Conservation (phyloP, 2,329 filamentous ascomycete genomes). For the Cladophialophora chaetospira region DNA sequence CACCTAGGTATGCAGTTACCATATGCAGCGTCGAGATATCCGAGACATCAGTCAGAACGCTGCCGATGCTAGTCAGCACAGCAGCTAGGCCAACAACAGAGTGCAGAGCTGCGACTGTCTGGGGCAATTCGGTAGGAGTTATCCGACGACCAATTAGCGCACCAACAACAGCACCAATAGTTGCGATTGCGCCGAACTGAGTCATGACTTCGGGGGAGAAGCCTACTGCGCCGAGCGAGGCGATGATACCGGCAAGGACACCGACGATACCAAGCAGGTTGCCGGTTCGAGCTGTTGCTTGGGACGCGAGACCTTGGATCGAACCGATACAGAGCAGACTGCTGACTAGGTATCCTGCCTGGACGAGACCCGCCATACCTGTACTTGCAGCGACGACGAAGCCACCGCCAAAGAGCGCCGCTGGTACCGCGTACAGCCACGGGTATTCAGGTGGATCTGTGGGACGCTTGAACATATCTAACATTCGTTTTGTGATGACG, state of each 20-base stretch:
- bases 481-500: slow-evolving; percentile 88
- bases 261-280: slow-evolving; percentile 86
- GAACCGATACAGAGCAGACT: slow-evolving; percentile 81
- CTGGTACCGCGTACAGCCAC: slow-evolving; percentile 81
- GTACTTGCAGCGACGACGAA: slow-evolving; percentile 78
- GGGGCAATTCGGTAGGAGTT: slow-evolving; percentile 82
- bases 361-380: slow-evolving; percentile 79
- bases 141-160: slow-evolving; percentile 77
- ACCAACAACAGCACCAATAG: slow-evolving; percentile 67
- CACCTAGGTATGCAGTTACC: slow-evolving; percentile 82
- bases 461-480: slow-evolving; percentile 85
- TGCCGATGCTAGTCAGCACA: slow-evolving; percentile 84
- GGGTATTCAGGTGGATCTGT: slow-evolving; percentile 87
- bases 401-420: slow-evolving; percentile 74
- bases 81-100: slow-evolving; percentile 88
- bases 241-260: slow-evolving; percentile 78
- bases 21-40: slow-evolving; percentile 75
- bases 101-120: slow-evolving; percentile 85
- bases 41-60: slow-evolving; percentile 71
- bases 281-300: slow-evolving; percentile 78
- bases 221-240: slow-evolving; percentile 77
- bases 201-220: slow-evolving; percentile 76
- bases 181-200: slow-evolving; percentile 77
- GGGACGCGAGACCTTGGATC: slow-evolving; percentile 77
- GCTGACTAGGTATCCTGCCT: slow-evolving; percentile 84